Base-by-base conservation (phyloP, 192 early-diverging fungal species). In the Linnemannia elongata region DNA sequence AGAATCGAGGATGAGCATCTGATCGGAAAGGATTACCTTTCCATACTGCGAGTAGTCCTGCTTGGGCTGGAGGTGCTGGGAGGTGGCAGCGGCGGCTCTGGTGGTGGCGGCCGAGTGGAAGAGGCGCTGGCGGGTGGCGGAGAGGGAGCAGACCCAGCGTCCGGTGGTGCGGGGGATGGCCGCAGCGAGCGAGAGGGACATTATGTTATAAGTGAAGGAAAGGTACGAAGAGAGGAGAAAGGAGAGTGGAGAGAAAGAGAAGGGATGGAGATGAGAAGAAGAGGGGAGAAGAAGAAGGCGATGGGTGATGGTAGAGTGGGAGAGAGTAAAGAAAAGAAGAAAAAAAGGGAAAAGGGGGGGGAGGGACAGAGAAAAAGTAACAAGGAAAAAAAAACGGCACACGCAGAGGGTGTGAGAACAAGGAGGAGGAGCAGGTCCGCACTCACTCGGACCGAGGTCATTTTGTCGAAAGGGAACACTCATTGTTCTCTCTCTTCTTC, bases 81-180 rank as follows among this genome's bases (percentile, higher is more conserved):
- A 70, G 35, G 75, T 47, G 18, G 72, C n/a, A 55, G 76, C 75
- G 6, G 83, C 75, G 36, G 83, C 74, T 30, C 78, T 71, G 33
- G 78, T 35, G 68, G 57, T 30, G 39, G 78, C 76, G 17, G 71
- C 44, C 15, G 85, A 77, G 60, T 87, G 85, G 75, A 87, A 87
- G 79, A 87, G 85, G 45, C 85, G 85, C 76, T 87, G 85, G 47
- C 85, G 85, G 49, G 85, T 81, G 27, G 85, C 85, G 55, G 85
- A 78, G 55, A 87, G 52, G 18, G 85, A 87, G 76, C 85, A 87
- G 66, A 81, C 85, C 85, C 85, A 87, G 54, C 85, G 75, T 55
- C 79, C 85, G 70, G 85, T 45, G 45, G 85, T 60, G 33, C 85
- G 85, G 60, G 85, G 85, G 54, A 81, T 78, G 72, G 85, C 85